Evolutionary conservation across 306 rosid species (phyloP), one percentile per base, ranked within the genome.

Genomic region (Castanopsis chinensis): DNA sequence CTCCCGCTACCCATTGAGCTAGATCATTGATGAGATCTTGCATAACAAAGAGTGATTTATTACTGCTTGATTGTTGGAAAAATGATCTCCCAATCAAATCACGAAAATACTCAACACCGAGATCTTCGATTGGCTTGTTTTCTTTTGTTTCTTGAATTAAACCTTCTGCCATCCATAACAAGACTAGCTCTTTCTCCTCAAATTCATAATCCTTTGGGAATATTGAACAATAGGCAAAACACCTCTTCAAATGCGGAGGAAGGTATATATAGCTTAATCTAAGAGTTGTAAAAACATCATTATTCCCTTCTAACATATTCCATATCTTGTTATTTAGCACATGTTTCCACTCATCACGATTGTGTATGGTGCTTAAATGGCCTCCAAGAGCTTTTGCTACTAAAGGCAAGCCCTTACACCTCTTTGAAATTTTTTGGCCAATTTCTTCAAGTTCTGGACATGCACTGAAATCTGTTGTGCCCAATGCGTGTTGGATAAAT

Each of bases 211-310:
- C 45, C 45, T 37, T 37, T 37, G 45, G 45, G 45, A 37, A 37
- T 37, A 37, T 3, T 2, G 45, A 37, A 37, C 45, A 37, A 37
- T 37, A 37, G 45, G 45, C 45, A 37, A 37, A 37, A 7, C 45
- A 37, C 11, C 45, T 37, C 45, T 37, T 37, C 45, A 69, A 25
- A 1, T 70, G 59, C 6, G 21, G 1, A 6, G 81, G 69, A 5
- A 78, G 72, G 25, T 57, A n/a, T 19, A 52, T 17, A 21, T 78
- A 70, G 33, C 76, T 69, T 7, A 70, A 27, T 20, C 37, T 69
- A 52, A 78, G 49, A 2, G 76, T 69, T 23, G 81, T 23, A n/a
- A 70, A 0, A 18, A 78, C 27, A 0, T 30, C 51, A 43, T 10
- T 14, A 3, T 71, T 27, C 0, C 27, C 69, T 12, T 41, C 20